phyloP scores from a whole-genome alignment of 345 rosid species.

The Pugionium cornutum region DNA sequence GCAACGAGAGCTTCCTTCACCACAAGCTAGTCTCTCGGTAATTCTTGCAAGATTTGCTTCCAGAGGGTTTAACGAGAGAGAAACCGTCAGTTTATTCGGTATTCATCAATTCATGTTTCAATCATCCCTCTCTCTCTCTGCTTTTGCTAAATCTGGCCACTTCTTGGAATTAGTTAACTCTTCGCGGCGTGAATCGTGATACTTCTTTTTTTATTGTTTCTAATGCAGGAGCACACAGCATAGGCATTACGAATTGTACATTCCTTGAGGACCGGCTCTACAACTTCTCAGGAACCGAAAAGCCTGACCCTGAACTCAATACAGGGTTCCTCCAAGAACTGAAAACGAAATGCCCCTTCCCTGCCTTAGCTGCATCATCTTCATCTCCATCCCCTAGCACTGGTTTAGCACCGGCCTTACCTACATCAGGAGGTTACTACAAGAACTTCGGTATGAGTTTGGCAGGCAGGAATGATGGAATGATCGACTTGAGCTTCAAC shows the following conservation, averaged over 20 bases:
- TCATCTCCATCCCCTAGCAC: conserved; percentile 23
- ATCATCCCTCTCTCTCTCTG: not conserved
- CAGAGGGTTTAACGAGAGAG: conserved; percentile 67
- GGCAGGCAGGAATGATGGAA: conserved; percentile 32
- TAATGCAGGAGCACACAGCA: conserved; percentile 56
- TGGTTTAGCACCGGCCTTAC: conserved; percentile 14
- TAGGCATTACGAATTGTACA: conserved; percentile 53
- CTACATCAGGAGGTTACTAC: conserved; percentile 25
- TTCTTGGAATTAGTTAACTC: not conserved
- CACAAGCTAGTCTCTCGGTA: conserved; percentile 49
- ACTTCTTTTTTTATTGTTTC: conserved; percentile 2
- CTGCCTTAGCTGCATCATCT: conserved; percentile 33
- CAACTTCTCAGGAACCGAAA: conserved; percentile 49
- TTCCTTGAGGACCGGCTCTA: conserved; percentile 54
- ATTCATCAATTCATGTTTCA: conserved; percentile 14
- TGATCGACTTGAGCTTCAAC: conserved; percentile 47
- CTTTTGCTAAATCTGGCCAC: not conserved
- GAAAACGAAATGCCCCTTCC: conserved; percentile 50
- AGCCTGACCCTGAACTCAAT: conserved; percentile 59
- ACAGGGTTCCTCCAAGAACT: conserved; percentile 44
- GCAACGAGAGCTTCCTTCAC: conserved; percentile 58
- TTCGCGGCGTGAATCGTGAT: conserved; percentile 6
- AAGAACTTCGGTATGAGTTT: conserved; percentile 16
- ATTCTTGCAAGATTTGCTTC: conserved; percentile 55
- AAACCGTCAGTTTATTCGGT: conserved; percentile 75